phyloP scores from a whole-genome alignment of 192 early-diverging fungal genomes.

The Dissophora ornata region DNA sequence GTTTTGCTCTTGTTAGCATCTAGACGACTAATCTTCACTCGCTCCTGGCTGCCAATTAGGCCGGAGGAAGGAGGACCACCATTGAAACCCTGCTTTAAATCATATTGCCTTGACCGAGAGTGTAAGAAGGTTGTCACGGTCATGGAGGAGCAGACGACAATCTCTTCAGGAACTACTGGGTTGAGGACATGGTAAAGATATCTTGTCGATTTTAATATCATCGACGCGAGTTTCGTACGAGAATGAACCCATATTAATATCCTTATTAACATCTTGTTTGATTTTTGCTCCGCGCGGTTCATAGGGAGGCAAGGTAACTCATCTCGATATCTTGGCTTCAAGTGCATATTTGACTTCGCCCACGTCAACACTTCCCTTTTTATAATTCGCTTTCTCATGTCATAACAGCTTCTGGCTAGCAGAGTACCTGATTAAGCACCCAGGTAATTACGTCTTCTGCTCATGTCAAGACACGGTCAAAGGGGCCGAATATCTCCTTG shows the following conservation, averaged over 20 bases:
- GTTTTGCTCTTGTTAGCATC: too few relatives aligned
- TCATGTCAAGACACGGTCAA: too few relatives aligned
- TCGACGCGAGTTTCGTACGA: neutral
- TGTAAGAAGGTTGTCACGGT: slow-evolving; percentile 43
- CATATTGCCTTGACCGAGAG: slow-evolving; percentile 28
- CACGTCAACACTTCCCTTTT: neutral
- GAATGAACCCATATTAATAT: neutral
- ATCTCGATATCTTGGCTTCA: neutral
- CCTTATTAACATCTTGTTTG: neutral
- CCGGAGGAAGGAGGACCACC: slow-evolving; percentile 48
- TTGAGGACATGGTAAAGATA: slow-evolving; percentile 39
- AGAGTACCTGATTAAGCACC: slow-evolving; percentile 38
- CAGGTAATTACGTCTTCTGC: too few relatives aligned
- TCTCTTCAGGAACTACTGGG: slow-evolving; percentile 45
- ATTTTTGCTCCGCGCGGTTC: neutral
- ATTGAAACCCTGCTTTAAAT: slow-evolving; percentile 43
- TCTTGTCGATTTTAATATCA: too few relatives aligned
- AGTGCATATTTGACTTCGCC: too few relatives aligned
- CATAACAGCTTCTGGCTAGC: slow-evolving; percentile 38
- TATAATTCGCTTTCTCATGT: neutral
- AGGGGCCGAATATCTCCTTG: too few relatives aligned
- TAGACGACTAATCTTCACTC: neutral
- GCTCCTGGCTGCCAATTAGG: slow-evolving; percentile 3
- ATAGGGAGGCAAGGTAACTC: slow-evolving; percentile 43
- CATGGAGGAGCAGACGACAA: slow-evolving; percentile 51